Conservation (phyloP, 1,139 yeast species). For the Citeromyces siamensis region DNA sequence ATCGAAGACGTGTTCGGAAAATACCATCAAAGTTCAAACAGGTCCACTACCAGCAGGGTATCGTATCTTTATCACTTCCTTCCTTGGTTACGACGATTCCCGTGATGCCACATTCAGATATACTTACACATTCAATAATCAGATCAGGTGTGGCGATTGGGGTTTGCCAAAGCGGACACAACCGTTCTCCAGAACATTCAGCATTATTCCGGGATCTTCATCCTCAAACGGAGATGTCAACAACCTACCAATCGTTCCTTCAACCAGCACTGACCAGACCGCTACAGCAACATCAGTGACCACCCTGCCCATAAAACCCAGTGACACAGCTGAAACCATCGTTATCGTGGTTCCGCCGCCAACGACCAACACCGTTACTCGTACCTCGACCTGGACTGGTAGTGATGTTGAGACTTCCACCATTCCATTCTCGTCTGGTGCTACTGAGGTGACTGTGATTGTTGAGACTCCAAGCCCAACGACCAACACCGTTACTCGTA, state of each 20-base stretch:
- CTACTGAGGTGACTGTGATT: constrained; percentile 2
- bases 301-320: not conserved
- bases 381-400: constrained; percentile 2
- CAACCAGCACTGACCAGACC: not conserved
- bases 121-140: not conserved
- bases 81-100: not conserved
- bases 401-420: constrained; percentile 3
- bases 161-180: not conserved
- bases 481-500: not conserved
- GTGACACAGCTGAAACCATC: not conserved
- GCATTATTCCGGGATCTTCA: not conserved
- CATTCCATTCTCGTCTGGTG: not conserved
- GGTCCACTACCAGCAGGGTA: constrained; percentile 1
- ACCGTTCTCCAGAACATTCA: not conserved
- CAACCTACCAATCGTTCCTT: not conserved
- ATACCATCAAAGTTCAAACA: not conserved
- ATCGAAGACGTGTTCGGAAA: not conserved
- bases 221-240: not conserved
- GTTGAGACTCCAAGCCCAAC: constrained; percentile 4
- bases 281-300: not conserved
- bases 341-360: not conserved
- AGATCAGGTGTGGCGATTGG: not conserved
- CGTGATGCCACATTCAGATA: not conserved
- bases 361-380: not conserved
- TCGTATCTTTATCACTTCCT: not conserved